Evolutionary conservation across 768 basidiomycete species (phyloP).

Genomic region (Daedalea quercina): DNA sequence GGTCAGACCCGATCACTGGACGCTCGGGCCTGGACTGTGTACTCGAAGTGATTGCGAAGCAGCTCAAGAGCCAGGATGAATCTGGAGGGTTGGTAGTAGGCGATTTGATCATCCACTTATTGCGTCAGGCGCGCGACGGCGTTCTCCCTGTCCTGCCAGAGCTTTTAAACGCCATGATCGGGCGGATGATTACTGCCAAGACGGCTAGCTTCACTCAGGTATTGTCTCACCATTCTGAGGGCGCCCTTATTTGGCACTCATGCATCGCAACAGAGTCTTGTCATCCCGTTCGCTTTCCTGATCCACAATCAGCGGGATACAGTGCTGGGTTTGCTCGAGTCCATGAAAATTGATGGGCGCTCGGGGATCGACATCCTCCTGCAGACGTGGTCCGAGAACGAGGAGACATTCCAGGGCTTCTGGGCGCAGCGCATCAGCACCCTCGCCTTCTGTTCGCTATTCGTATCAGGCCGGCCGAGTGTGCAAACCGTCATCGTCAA

Average conservation of each 20-base stretch:
- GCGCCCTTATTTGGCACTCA: neutral
- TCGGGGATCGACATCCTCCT: slow-evolving; percentile 83
- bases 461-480: slow-evolving; percentile 56
- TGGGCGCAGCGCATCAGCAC: slow-evolving; percentile 88
- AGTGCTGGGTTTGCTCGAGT: slow-evolving; percentile 71
- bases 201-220: slow-evolving; percentile 92
- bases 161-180: slow-evolving; percentile 77
- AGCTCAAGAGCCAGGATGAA: slow-evolving; percentile 78
- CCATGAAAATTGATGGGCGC: slow-evolving; percentile 50
- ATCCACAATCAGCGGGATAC: slow-evolving; percentile 82
- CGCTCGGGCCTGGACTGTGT: slow-evolving; percentile 72
- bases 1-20: slow-evolving; percentile 55
- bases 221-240: slow-evolving; percentile 6
- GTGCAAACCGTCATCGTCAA: slow-evolving; percentile 72
- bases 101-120: slow-evolving; percentile 88
- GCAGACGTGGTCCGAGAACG: slow-evolving; percentile 91
- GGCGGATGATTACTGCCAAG: slow-evolving; percentile 75
- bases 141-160: slow-evolving; percentile 84
- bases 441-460: slow-evolving; percentile 73
- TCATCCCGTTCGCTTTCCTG: slow-evolving; percentile 91
- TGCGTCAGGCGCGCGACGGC: slow-evolving; percentile 75
- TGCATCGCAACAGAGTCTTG: slow-evolving; percentile 57
- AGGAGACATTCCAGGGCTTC: slow-evolving; percentile 90
- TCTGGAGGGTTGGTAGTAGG: slow-evolving; percentile 91
- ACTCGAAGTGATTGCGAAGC: slow-evolving; percentile 68